phyloP scores from a whole-genome alignment of 148 eudicot genomes.

The Camellia lanceoleosa region DNA sequence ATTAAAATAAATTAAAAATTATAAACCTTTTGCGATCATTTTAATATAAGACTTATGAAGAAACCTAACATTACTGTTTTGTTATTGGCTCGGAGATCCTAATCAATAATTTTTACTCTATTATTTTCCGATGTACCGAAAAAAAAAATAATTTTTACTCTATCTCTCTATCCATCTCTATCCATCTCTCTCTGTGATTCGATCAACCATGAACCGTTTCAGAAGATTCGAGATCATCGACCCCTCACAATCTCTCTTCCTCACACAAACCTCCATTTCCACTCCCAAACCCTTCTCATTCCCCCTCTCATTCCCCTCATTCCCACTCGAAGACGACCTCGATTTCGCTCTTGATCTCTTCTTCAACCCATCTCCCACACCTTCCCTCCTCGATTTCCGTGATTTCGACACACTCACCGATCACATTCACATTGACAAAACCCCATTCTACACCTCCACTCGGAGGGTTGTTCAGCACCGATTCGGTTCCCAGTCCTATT shows the following conservation, averaged over 20 bases:
- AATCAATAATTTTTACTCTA: too few species aligned
- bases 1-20: too few species aligned
- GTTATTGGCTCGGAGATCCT: too few species aligned
- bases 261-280: constrained; percentile 36
- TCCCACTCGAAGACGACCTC: constrained; percentile 27
- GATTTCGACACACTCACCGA: constrained; percentile 40
- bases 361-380: constrained; percentile 12
- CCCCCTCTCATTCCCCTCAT: constrained; percentile 13
- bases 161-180: background rate
- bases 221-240: constrained; percentile 44
- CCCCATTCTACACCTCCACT: constrained; percentile 31
- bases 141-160: too few species aligned
- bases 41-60: too few species aligned
- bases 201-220: constrained; percentile 35
- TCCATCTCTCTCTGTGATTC: too few species aligned
- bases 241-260: constrained; percentile 25
- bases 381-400: constrained; percentile 21
- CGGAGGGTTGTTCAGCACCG: constrained; percentile 32
- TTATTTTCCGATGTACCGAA: too few species aligned
- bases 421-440: constrained; percentile 42
- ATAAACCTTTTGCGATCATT: too few species aligned
- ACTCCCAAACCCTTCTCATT: constrained; percentile 23
- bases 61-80: too few species aligned
- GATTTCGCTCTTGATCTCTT: constrained; percentile 40
- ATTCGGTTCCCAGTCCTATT: constrained; percentile 33